A percentile compares a stretch with the other conserved stretches of the same genome.
Conservation (phyloP, 805 yeast genomes). For the Lipomyces sp. region DNA sequence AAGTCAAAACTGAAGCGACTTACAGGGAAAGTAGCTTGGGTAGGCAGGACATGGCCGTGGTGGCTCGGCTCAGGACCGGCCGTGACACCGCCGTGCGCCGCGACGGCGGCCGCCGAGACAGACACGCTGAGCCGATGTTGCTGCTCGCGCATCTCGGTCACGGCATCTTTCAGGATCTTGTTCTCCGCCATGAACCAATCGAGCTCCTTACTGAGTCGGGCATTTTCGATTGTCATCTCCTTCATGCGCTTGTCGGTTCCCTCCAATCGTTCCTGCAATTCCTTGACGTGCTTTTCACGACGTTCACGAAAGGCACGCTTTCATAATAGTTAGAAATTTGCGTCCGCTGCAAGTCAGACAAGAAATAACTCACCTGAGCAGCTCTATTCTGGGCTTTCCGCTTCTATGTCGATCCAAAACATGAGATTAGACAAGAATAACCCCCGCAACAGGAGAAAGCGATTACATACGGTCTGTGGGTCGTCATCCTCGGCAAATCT, state of each 20-base stretch:
- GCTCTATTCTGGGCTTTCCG: conserved; percentile 31
- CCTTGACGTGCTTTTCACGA: conserved; percentile 19
- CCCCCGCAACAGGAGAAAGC: too few species aligned
- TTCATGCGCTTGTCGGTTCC: neutral
- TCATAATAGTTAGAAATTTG: too few species aligned
- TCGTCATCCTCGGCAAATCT: too few species aligned
- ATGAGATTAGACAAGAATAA: neutral
- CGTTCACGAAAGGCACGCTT: conserved; percentile 27
- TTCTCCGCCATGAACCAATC: conserved; percentile 18
- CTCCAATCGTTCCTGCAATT: conserved; percentile 12
- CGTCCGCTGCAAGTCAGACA: too few species aligned
- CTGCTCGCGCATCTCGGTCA: neutral
- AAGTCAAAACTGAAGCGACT: neutral
- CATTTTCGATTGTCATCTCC: conserved; percentile 6
- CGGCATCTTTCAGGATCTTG: conserved; percentile 7
- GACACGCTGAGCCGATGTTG: neutral
- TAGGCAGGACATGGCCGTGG: too few species aligned
- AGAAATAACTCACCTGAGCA: conserved; percentile 19
- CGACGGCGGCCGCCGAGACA: neutral
- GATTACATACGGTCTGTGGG: too few species aligned
- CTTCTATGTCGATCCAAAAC: conserved; percentile 47
- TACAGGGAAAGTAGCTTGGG: conserved; percentile 12
- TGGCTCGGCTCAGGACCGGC: too few species aligned
- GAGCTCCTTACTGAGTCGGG: conserved; percentile 12
- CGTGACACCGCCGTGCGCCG: too few species aligned